A percentile compares a stretch with the other conserved stretches of the same genome.
These are phyloP conservation scores for Sphagnum fallax DNA, from an alignment of 228 moss, liverwort and hornwort genomes.

Conservation along the genomic window DNA sequence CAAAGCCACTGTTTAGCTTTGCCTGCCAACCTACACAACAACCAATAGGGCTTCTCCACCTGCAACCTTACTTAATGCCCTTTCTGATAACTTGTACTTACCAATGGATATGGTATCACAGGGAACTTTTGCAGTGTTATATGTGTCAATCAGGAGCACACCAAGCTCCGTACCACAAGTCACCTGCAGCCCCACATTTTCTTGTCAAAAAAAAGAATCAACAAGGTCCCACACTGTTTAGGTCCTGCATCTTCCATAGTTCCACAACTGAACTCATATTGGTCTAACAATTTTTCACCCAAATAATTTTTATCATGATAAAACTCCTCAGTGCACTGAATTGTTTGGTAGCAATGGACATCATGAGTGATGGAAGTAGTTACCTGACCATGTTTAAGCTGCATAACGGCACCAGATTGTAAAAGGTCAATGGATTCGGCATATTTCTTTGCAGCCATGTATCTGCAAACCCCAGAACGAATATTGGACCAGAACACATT, in stretches of 20 bases:
- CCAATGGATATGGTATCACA: constrained; percentile 59
- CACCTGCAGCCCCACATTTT: constrained; percentile 40
- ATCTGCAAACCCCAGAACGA: constrained; percentile 29
- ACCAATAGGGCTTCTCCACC: not conserved
- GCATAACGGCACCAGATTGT: constrained; percentile 69
- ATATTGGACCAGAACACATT: not conserved
- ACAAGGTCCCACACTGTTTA: no score
- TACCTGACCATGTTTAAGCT: constrained; percentile 93
- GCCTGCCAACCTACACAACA: not conserved
- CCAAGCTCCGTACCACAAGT: constrained; percentile 95
- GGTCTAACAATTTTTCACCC: no score
- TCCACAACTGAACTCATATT: no score
- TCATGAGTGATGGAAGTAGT: not conserved
- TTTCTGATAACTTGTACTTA: constrained; percentile 16
- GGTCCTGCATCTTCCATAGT: no score
- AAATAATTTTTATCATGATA: no score
- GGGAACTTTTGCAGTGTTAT: constrained; percentile 61
- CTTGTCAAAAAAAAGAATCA: no score
- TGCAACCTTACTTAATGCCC: not conserved
- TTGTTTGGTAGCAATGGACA: no score
- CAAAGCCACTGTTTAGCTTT: no score
- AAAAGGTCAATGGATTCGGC: constrained; percentile 74
- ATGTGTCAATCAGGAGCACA: constrained; percentile 76
- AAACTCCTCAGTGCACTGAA: no score
- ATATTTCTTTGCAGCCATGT: constrained; percentile 74